Evolutionary conservation across 441 rosid species (phyloP), one percentile per base, ranked within the genome.

Genomic region (Manihot esculenta): DNA sequence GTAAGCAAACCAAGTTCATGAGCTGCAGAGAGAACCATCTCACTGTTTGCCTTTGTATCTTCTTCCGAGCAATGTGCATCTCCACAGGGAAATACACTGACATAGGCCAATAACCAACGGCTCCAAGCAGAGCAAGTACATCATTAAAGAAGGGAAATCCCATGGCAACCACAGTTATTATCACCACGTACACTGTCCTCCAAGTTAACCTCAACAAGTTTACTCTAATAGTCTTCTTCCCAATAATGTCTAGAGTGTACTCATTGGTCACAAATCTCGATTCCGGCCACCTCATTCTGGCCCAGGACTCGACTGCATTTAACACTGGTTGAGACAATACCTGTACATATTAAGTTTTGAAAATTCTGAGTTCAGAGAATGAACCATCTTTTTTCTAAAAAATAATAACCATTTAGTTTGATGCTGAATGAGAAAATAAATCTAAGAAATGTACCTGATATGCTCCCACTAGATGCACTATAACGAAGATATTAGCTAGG

Each of bases 141-240:
- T 76, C 83, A 26, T 83, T 77, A 72, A 81, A 83, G 76, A 83
- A 81, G 3, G 81, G 87, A 1, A 83, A n/a, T 20, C 64, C 69
- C 83, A 77, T 77, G 21, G 87, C 76, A 60, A 82, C 9, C 12
- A 74, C 41, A 13, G 84, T 78, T 26, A 68, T 62, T 15, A 64
- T 9, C 49, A 68, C 55, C 49, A 82, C 85, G 26, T 64, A 80
- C 9, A 18, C 17, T 17, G 79, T 76, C 67, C 85, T 79, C 79
- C 82, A 78, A 13, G 50, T 55, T 18, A 81, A 38, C 74, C 81
- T 81, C 33, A 79, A 64, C 49, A 69, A 13, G 72, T 79, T 73
- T 9, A 81, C 13, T 14, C 54, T 56, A 7, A 73, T 47, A 10
- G 35, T 41, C 3, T 62, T 44, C 12, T 62, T 73, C 47, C 59